phyloP scores from a whole-genome alignment of 2,329 filamentous ascomycete species.

The Xylaria sp. region DNA sequence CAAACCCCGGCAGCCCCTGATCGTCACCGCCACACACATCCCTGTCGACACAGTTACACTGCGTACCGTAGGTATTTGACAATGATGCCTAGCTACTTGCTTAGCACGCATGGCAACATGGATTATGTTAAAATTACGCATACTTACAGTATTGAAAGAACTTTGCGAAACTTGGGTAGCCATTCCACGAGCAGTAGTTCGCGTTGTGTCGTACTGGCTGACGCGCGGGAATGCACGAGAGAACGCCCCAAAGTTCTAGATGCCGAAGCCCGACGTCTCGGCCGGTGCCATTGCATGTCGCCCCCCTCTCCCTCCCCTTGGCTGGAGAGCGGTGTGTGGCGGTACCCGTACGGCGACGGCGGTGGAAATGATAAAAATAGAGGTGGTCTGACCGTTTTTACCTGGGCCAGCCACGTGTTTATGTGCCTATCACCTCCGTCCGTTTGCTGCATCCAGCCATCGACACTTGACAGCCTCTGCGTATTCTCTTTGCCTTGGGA shows the following conservation, averaged over 20 bases:
- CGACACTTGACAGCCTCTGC: background rate
- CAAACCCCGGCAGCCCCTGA: slow-evolving; percentile 17
- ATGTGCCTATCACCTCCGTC: slow-evolving; percentile 11
- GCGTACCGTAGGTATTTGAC: background rate
- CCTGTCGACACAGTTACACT: background rate
- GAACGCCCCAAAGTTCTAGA: slow-evolving; percentile 11
- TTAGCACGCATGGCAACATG: slow-evolving; percentile 3
- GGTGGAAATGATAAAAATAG: slow-evolving; percentile 35
- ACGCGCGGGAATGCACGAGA: slow-evolving; percentile 9
- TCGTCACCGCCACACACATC: slow-evolving; percentile 18
- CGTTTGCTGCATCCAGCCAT: slow-evolving; percentile 2
- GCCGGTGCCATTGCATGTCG: slow-evolving; percentile 1
- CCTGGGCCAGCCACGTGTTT: slow-evolving; percentile 24
- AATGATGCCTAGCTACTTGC: background rate
- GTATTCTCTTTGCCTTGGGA: no score
- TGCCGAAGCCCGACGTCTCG: slow-evolving; percentile 14
- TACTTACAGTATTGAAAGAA: slow-evolving; percentile 4
- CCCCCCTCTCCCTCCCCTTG: slow-evolving; percentile 6
- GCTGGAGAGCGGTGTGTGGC: slow-evolving; percentile 22
- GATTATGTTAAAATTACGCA: background rate
- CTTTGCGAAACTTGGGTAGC: background rate
- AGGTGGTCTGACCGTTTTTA: slow-evolving; percentile 16
- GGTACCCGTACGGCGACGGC: slow-evolving; percentile 9
- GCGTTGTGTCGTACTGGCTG: slow-evolving; percentile 6
- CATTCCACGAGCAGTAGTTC: background rate